A percentile compares a stretch with the other conserved stretches of the same genome.
Evolutionary conservation across 2,329 filamentous ascomycete species (phyloP).

Genomic region (Colletotrichum karsti): DNA sequence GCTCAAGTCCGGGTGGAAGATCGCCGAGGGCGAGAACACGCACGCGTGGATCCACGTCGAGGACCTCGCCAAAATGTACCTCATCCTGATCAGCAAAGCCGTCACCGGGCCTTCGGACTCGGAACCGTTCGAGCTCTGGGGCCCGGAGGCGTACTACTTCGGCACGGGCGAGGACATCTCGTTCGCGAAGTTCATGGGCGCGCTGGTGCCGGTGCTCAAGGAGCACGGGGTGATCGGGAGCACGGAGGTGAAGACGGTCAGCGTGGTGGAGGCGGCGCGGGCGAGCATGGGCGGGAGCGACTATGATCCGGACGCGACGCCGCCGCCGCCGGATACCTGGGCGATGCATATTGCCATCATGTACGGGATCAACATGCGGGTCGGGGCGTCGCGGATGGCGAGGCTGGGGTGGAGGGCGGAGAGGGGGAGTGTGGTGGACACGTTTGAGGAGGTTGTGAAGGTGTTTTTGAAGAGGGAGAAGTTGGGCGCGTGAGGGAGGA

Average conservation of each 20-base stretch:
- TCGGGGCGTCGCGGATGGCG: conserved; percentile 1
- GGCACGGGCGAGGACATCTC: conserved; percentile 8
- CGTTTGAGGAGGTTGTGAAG: not conserved
- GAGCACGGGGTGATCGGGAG: not conserved
- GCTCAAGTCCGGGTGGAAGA: conserved; percentile 18
- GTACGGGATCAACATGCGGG: conserved; percentile 23
- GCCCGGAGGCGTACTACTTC: conserved; percentile 6
- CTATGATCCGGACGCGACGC: conserved; percentile 6
- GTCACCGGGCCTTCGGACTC: not conserved
- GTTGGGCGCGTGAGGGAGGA: not conserved
- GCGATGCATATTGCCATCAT: conserved; percentile 22
- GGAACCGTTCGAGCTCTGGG: conserved; percentile 11
- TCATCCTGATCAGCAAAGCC: conserved; percentile 12
- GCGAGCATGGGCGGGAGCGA: conserved; percentile 3
- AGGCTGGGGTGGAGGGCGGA: conserved; percentile 11
- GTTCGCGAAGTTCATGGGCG: conserved; percentile 1
- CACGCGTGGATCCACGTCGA: conserved; percentile 18
- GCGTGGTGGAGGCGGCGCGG: conserved; percentile 7
- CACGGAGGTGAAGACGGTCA: conserved; percentile 1
- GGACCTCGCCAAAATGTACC: conserved; percentile 5
- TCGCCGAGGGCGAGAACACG: conserved; percentile 11
- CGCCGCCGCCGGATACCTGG: conserved; percentile 16
- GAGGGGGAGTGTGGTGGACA: not conserved
- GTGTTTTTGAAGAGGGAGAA: conserved; percentile 10
- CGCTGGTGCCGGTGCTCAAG: not conserved